Base-by-base conservation (phyloP, 768 basidiomycete genomes). In the Phanerodontia chrysosporium region DNA sequence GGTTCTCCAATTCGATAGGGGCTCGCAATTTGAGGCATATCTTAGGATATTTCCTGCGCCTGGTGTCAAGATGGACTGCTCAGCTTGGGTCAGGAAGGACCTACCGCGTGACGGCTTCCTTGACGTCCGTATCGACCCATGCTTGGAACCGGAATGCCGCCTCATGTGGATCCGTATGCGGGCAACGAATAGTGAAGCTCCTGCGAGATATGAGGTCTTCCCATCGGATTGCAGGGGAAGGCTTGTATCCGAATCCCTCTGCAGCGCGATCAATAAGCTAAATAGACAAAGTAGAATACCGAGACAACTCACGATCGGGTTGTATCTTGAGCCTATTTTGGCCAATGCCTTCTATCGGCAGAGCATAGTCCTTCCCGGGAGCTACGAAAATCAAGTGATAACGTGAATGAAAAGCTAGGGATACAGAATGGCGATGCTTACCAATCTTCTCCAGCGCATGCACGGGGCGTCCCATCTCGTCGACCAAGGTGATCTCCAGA, bases 181-280 rank as follows among this genome's bases (percentile, higher is more conserved):
- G 85, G 72, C 97, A 99, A 45, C 83, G 86, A 57, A 98, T 80
- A 1, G 91, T 89, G 45, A 95, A 85, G 45, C 75, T 83, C 67
- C 77, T 84, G 62, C 77, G 83, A 2, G 81, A 73, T 24, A 95
- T 75, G 1, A 99, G 76, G 64, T 97, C 95, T 65, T 97, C 92
- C 83, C 94, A 95, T 53, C 90, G 85, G 42, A 95, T 82, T 2
- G 94, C 83, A 45, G 82, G 74, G 48, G 90, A 95, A 95, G 95
- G 98, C 67, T 85, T 88, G 74, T 97, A 98, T 21, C 95, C 95
- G 67, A 98, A 98, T 16, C 97, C 97, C 72, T 93, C 95, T 97
- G 65, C 5, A 7, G 14, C 24, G 32, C n/a, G 32, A 39, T 24
- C 21, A 14, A 27, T 35, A 9, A 16, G 25, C 1, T n/a, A n/a